phyloP scores from a whole-genome alignment of 2,329 filamentous ascomycete genomes.

The Calonectria hongkongensis region DNA sequence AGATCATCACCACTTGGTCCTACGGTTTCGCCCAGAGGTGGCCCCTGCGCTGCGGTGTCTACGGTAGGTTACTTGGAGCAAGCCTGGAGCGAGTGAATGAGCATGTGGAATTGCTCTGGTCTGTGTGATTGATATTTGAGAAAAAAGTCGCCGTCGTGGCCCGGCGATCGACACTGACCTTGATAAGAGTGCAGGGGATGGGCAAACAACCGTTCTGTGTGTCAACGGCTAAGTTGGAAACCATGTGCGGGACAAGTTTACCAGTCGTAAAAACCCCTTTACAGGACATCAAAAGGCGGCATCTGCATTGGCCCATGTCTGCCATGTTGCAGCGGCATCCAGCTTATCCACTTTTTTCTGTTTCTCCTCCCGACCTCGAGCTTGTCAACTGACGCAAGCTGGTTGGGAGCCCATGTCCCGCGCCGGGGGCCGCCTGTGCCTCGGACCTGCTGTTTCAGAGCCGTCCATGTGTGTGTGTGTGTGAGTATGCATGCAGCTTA shows the following conservation, averaged over 20 bases:
- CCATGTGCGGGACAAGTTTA: conserved; percentile 14
- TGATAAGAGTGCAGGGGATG: background rate
- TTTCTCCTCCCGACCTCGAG: background rate
- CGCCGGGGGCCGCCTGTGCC: conserved; percentile 29
- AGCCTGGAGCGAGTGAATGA: background rate
- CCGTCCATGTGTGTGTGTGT: conserved; percentile 18
- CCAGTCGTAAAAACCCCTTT: conserved; percentile 16
- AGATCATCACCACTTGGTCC: conserved; percentile 33
- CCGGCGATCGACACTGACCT: conserved; percentile 30
- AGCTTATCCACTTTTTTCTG: background rate
- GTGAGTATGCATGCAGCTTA: conserved; percentile 9
- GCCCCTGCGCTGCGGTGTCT: conserved; percentile 26
- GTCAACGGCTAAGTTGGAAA: background rate
- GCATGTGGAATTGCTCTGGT: background rate
- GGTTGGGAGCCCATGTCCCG: conserved; percentile 17
- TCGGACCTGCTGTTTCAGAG: conserved; percentile 38
- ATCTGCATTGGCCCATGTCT: background rate
- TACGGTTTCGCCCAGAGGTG: conserved; percentile 1
- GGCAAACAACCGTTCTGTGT: background rate
- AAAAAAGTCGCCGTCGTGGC: conserved; percentile 13
- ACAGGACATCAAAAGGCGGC: background rate
- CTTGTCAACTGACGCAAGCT: conserved; percentile 24
- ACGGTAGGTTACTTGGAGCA: conserved; percentile 11
- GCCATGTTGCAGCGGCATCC: background rate
- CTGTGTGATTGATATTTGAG: no score